Base-by-base conservation (phyloP, 108 stramenopile species). In the Poteriospumella lacustris region DNA sequence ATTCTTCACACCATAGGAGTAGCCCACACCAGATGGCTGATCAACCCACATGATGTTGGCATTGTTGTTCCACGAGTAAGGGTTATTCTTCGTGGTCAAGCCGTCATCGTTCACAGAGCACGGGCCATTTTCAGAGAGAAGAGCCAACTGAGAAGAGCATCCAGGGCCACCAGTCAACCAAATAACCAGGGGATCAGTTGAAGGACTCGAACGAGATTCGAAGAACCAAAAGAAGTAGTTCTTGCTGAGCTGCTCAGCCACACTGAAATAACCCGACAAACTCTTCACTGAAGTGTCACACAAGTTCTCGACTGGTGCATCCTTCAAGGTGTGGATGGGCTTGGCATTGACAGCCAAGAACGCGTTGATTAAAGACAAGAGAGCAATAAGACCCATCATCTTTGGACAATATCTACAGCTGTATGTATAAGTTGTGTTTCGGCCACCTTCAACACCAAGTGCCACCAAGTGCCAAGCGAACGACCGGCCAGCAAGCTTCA, bases 41-140 rank as follows among this genome's bases (percentile, higher is more conserved):
- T 99, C 98, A 33, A 99, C 78, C 92, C 92, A 99, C 38, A 99
- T 81, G 43, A 99, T 91, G 82, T 95, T 94, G 0, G 95, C 96
- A 42, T 91, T 86, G 68, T 91, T 87, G 3, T 94, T 96, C 97
- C 97, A 98, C 40, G 89, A 88, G 84, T 90, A 83, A 12, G 94
- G 92, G 77, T 96, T 97, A 76, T 85, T 70, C 0, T 62, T 83
- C n/a, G 97, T 98, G 44, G 81, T 69, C n/a, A 77, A 79, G 29
- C 96, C 96, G 78, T 95, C 94, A 0, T 68, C 76, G 79, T 95
- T 92, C 72, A 95, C 93, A 26, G 59, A 77, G 85, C 96, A 98
- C 19, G 97, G 97, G 42, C 97, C 97, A 79, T 98, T 98, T 78
- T 98, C 97, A 5, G 87, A 85, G 26, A 98, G 82, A 0, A 98